Evolutionary conservation across 148 eudicot species (phyloP).

Genomic region (Polygonum maritimum): DNA sequence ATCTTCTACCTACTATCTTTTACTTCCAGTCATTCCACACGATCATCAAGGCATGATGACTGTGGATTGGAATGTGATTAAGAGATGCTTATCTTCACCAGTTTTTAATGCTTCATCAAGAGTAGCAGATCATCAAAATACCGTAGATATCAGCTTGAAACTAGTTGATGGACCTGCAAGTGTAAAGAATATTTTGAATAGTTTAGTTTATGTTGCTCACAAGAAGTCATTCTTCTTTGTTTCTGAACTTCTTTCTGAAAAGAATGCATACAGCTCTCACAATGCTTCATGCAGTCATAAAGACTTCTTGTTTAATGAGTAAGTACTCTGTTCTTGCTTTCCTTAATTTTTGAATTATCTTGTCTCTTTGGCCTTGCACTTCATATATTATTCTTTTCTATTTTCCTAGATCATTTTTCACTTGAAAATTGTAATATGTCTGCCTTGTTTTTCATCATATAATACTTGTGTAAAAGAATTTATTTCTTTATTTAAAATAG

Average conservation of each 20-base stretch:
- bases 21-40: conserved; percentile 58
- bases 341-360: background rate
- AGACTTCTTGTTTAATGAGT: conserved; percentile 46
- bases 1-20: conserved; percentile 51
- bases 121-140: conserved; percentile 12
- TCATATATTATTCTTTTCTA: background rate
- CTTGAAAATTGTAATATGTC: background rate
- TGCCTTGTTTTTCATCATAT: background rate
- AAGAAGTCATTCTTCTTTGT: conserved; percentile 74
- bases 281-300: conserved; percentile 41
- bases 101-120: conserved; percentile 34
- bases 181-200: conserved; percentile 42
- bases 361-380: background rate
- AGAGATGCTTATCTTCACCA: conserved; percentile 80
- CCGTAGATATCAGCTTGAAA: conserved; percentile 29
- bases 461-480: background rate
- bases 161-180: conserved; percentile 69
- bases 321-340: conserved; percentile 26
- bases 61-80: conserved; percentile 70
- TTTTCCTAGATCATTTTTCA: background rate
- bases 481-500: background rate
- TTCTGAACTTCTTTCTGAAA: conserved; percentile 45
- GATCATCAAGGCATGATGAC: conserved; percentile 24
- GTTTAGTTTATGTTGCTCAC: conserved; percentile 75
- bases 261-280: conserved; percentile 46